Base-by-base conservation (phyloP, 345 rosid species). In the Physaria fendleri region DNA sequence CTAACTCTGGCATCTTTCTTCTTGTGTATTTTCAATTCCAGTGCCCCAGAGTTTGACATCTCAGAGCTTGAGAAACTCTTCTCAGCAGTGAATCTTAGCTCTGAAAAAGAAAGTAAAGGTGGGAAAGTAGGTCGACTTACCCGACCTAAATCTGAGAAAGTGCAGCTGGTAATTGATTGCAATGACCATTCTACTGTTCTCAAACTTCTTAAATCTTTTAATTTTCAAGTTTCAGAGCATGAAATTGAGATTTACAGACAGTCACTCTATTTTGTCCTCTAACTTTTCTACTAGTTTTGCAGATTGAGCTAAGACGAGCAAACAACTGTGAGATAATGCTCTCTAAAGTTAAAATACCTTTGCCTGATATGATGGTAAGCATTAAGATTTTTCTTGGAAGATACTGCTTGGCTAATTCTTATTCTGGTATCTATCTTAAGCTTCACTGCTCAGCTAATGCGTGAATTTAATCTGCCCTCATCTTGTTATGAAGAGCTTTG, bases 251-350 rank as follows among this genome's bases (percentile, higher is more conserved):
- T 48, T 39, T 34, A 45, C 35, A 16, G 29, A 49, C 40, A 49
- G 45, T 35, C 41, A 2, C 59, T 63, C 14, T 55, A 25, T 51
- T 56, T 72, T 41, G 7, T 28, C 38, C 44, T 63, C 77, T 79
- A 65, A 68, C 54, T 21, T 43, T 66, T 65, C 55, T 47, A 49
- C 45, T 73, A 64, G 65, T 71, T 62, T 71, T 77, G 77, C 85
- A 85, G 93, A 78, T 85, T 78, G 93, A 85, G 50, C 89, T 85
- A 56, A 74, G 93, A 66, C 75, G 89, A 68, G 93, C 93, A 45
- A 79, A 85, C 75, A 85, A 85, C 66, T 85, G 93, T 73, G 93
- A 85, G 75, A 85, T 85, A 71, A 85, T 85, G 93, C 89, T 85
- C 65, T 67, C 93, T 21, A 88, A 85, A 73, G 85, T 88, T 59